Evolutionary conservation across 1,284 basidiomycete species (phyloP), one percentile per base, ranked within the genome.

Genomic region (Trametes versicolor): DNA sequence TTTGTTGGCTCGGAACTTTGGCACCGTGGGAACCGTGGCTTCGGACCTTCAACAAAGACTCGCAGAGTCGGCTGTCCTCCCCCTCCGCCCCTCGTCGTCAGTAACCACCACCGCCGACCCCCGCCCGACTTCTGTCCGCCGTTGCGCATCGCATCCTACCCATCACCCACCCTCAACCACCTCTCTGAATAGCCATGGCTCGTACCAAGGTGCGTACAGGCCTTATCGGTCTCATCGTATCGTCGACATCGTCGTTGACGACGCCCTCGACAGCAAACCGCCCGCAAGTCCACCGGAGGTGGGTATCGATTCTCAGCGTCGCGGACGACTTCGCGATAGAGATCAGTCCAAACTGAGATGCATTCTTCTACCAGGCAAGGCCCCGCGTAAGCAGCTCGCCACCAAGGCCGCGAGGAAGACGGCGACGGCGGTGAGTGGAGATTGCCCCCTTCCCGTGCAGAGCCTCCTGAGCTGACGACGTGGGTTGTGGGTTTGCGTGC

Each of bases 341-440:
- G 47, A 64, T 62, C 29, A 65, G 54, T 32, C 63, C 51, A 57
- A 58, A 59, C 57, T 66, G 68, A 69, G 58, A 43, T 63, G 13
- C n/a, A 60, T 62, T 56, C 53, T 27, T 65, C 66, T 48, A 64
- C 27, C 73, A 91, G 91, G 91, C 76, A 93, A 94, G 81, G 92
- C 91, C 65, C 91, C 92, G 67, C 92, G 92, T 86, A 95, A 95
- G 82, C 93, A 94, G 83, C 89, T 95, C 79, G 93, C 94, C 52
- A 94, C 95, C 82, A 96, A 96, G 86, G 93, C 93, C 59, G 94
- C 94, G 69, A 87, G 92, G 71, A 94, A 94, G 84, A 93, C 91
- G 37, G 90, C 78, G 64, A 73, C 89, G 57, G 84, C 88, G 66
- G 91, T 92, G 78, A 66, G 88, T 85, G 32, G 71, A 67, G 67